Evolutionary conservation across 1,284 basidiomycete species (phyloP).

Genomic region (Tilletia setariae): DNA sequence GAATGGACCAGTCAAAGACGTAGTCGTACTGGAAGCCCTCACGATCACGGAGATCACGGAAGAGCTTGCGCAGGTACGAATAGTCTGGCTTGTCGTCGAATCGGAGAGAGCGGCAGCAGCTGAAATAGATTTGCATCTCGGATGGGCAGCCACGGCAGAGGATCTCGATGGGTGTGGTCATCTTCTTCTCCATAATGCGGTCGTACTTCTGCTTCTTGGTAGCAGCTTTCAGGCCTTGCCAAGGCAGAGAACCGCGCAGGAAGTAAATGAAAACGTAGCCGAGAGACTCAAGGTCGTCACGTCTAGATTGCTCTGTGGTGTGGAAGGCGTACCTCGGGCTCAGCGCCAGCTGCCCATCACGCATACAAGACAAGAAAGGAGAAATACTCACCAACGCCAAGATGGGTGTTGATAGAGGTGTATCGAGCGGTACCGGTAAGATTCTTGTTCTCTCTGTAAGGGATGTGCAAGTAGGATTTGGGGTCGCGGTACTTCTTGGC

Average conservation of each 20-base stretch:
- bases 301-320: slow-evolving; percentile 47
- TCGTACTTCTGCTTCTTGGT: slow-evolving; percentile 56
- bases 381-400: slow-evolving; percentile 75
- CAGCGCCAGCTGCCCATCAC: too few relatives aligned
- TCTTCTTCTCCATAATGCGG: slow-evolving; percentile 56
- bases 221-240: slow-evolving; percentile 52
- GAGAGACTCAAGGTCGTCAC: slow-evolving; percentile 52
- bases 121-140: slow-evolving; percentile 55
- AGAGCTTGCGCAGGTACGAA: slow-evolving; percentile 54
- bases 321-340: background rate
- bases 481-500: slow-evolving; percentile 99
- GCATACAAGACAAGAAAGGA: background rate
- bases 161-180: slow-evolving; percentile 55
- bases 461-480: slow-evolving; percentile 98
- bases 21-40: slow-evolving; percentile 56
- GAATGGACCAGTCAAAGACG: slow-evolving; percentile 55
- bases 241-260: too few relatives aligned
- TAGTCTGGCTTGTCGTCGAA: slow-evolving; percentile 56
- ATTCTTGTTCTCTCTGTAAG: slow-evolving; percentile 99
- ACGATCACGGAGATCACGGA: slow-evolving; percentile 55
- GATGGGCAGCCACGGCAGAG: slow-evolving; percentile 54
- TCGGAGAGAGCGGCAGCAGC: slow-evolving; percentile 54
- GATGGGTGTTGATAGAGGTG: slow-evolving; percentile 98
- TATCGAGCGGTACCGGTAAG: slow-evolving; percentile 97
- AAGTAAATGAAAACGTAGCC: too few relatives aligned